A percentile compares a stretch with the other conserved stretches of the same genome.
Conservation (phyloP, 2,329 filamentous ascomycete species). For the Epichloe scottii region DNA sequence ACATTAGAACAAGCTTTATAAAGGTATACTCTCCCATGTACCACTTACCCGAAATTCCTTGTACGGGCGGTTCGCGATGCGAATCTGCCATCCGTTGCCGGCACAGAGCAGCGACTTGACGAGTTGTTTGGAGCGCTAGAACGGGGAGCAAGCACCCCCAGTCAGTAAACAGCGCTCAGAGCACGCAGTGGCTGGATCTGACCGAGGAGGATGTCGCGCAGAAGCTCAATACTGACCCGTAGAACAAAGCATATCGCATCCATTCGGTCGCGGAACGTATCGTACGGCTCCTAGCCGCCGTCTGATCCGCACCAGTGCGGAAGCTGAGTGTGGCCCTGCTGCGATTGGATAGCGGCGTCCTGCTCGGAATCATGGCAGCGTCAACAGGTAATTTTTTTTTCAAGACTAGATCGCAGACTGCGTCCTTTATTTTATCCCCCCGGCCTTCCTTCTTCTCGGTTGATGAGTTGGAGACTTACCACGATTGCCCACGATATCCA, state of each 20-base stretch:
- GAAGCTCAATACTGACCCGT: constrained; percentile 6
- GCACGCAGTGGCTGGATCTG: too few relatives aligned
- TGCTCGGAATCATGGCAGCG: too few relatives aligned
- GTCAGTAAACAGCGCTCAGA: too few relatives aligned
- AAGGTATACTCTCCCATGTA: too few relatives aligned
- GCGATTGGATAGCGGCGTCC: constrained; percentile 12
- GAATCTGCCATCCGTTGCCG: constrained; percentile 9
- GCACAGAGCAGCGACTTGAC: constrained; percentile 16
- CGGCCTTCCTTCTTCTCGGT: constrained; percentile 1
- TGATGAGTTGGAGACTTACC: constrained; percentile 6
- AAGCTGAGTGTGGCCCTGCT: constrained; percentile 14
- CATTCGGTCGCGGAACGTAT: constrained; percentile 13
- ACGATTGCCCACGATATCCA: constrained; percentile 14
- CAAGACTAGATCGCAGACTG: too few relatives aligned
- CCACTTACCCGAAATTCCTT: constrained; percentile 12
- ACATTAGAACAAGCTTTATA: neutral
- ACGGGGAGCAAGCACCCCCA: neutral
- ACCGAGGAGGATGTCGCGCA: neutral
- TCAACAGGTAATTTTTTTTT: too few relatives aligned
- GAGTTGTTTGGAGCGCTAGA: constrained; percentile 15
- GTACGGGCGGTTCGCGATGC: constrained; percentile 15
- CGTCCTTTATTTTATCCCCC: accelerated
- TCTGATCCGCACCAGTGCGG: constrained; percentile 16
- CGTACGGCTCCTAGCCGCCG: constrained; percentile 18
- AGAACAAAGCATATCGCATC: constrained; percentile 13